These are phyloP conservation scores for Grosmannia penicillata DNA, from an alignment of 2,329 filamentous ascomycete species.

Conservation along the genomic window DNA sequence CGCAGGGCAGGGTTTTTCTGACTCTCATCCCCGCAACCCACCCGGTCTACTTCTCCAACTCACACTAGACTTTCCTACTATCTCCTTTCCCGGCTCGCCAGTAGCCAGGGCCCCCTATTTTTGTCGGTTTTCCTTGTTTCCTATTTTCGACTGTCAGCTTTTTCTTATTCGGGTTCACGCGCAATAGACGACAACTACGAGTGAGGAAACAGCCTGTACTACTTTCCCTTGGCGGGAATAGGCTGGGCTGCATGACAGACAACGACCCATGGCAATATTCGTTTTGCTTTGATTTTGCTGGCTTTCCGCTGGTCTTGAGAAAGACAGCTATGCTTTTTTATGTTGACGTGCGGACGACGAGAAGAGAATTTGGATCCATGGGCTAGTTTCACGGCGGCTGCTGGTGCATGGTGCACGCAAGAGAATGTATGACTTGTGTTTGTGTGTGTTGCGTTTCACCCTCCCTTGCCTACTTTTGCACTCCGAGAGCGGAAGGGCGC, in stretches of 20 bases:
- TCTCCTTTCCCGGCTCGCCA: neutral
- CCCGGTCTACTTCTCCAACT: neutral
- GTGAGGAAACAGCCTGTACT: constrained; percentile 4
- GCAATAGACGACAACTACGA: constrained; percentile 8
- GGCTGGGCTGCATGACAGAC: constrained; percentile 8
- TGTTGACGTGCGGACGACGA: no score
- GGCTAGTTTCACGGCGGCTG: no score
- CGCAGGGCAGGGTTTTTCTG: no score
- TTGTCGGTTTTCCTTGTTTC: neutral
- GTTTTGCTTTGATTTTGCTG: neutral
- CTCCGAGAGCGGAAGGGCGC: no score
- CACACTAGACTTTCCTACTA: neutral
- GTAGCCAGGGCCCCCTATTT: neutral
- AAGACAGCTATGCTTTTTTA: neutral
- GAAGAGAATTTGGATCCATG: no score
- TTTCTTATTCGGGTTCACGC: constrained; percentile 3
- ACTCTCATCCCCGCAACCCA: no score
- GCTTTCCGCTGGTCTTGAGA: no score
- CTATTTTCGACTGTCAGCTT: constrained; percentile 9
- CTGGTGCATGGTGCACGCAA: no score
- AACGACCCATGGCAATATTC: constrained; percentile 6
- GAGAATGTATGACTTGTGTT: no score
- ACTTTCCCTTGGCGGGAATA: constrained; percentile 6
- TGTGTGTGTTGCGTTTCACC: no score
- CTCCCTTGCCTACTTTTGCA: no score